Percentiles rank a stretch among this genome's conserved stretches.
phyloP scores from a whole-genome alignment of 2,329 filamentous ascomycete species.

The Trichoderma atroviride region DNA sequence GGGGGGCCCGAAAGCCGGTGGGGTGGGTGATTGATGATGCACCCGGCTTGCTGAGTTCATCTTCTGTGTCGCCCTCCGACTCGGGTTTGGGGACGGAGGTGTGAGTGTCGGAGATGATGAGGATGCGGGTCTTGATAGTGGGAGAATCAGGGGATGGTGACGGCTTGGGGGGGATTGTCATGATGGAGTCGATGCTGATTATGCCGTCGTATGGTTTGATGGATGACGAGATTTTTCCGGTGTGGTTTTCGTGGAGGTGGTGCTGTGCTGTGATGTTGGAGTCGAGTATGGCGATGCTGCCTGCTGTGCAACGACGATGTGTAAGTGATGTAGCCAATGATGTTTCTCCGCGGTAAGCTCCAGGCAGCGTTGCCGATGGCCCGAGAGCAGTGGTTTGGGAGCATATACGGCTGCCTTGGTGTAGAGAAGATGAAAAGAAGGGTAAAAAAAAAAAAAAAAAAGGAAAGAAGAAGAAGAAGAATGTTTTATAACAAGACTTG shows the following conservation, averaged over 20 bases:
- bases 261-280: background rate
- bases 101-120: slow-evolving; percentile 47
- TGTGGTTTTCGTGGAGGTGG: background rate
- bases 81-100: slow-evolving; percentile 32
- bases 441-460: background rate
- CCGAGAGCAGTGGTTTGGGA: background rate
- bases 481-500: too few species aligned
- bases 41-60: slow-evolving; percentile 32
- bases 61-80: slow-evolving; percentile 31
- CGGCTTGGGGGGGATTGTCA: background rate
- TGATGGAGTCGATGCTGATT: background rate
- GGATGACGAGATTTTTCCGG: background rate
- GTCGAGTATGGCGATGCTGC: background rate
- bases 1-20: slow-evolving; percentile 38
- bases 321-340: slow-evolving; percentile 3
- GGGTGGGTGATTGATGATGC: slow-evolving; percentile 7
- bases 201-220: background rate
- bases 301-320: background rate
- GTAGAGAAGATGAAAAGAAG: background rate
- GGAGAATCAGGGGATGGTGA: background rate
- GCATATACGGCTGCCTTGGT: background rate
- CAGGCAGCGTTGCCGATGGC: background rate
- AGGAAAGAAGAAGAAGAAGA: background rate
- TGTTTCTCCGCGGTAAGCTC: slow-evolving; percentile 2
- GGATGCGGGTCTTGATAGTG: slow-evolving; percentile 41